phyloP scores from a whole-genome alignment of 495 filamentous ascomycete genomes.

The Clohesyomyces aquaticus region DNA sequence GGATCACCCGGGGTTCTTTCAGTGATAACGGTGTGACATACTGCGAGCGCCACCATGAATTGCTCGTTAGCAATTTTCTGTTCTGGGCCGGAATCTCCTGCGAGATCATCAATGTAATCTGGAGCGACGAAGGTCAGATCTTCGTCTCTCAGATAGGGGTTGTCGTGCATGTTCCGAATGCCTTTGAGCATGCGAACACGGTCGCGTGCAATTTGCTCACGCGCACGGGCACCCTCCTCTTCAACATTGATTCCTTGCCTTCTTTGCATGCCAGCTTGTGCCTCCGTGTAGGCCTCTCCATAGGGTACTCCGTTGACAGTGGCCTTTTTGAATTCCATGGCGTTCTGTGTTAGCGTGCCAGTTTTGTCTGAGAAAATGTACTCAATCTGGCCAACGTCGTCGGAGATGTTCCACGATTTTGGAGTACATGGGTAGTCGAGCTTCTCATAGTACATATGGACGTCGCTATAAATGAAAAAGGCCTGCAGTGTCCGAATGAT shows the following conservation, averaged over 20 bases:
- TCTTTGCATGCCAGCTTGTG: conserved; percentile 91
- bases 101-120: conserved; percentile 80
- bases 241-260: conserved; percentile 85
- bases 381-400: conserved; percentile 97
- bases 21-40: conserved; percentile 96
- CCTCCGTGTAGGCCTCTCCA: conserved; percentile 97
- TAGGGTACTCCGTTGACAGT: conserved; percentile 94
- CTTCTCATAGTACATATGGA: conserved; percentile 93
- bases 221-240: conserved; percentile 70
- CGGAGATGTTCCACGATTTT: conserved; percentile 99
- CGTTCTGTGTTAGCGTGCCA: conserved; percentile 96
- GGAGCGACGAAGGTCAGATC: conserved; percentile 91
- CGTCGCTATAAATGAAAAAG: conserved; percentile 96
- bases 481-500: conserved; percentile 92
- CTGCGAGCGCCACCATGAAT: conserved; percentile 93
- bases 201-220: conserved; percentile 77
- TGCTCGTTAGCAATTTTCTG: conserved; percentile 77
- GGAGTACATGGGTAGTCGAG: conserved; percentile 94
- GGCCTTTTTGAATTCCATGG: conserved; percentile 99
- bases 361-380: conserved; percentile 99
- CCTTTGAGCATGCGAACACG: conserved; percentile 70
- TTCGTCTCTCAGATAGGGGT: conserved; percentile 88
- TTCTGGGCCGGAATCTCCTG: conserved; percentile 72
- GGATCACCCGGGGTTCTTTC: conserved; percentile 86
- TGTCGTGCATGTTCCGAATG: conserved; percentile 78